Evolutionary conservation across 495 filamentous ascomycete genomes (phyloP), one percentile per base, ranked within the genome.

Genomic region (Penicillium antarcticum): DNA sequence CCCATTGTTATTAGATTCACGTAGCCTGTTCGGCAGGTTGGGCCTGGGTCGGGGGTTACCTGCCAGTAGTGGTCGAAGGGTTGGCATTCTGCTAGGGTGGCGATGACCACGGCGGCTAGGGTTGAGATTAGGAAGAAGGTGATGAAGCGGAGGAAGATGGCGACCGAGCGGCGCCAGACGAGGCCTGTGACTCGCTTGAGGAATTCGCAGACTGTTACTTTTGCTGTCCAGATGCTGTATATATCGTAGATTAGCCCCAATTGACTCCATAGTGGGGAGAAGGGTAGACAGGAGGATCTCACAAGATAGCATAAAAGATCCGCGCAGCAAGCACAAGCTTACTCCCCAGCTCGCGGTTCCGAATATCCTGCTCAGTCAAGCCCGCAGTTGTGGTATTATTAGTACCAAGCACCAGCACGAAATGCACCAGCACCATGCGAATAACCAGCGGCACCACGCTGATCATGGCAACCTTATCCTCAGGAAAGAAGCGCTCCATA

Each of bases 51-150:
- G 7, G 94, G 94, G 17, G 83, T 68, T 6, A 97, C 89, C 66
- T 96, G 91, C 91, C 90, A 97, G 73, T 95, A 92, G 64, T 91
- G 83, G 46, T 66, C 41, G 57, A 95, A 88, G 14, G 94, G 92
- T 29, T 83, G 85, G 65, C 94, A 98, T 72, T 97, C 92, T 35
- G 79, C 76, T 24, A 98, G 72, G 13, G 90, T 89, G 13, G 87
- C 82, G 54, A 96, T 83, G 26, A 96, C 69, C 10, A 92, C 85
- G 10, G 82, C 88, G 38, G 90, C 48, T 42, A 97, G 89, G 16
- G 94, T 96, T 9, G 79, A 70, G 31, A 78, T 67, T 1, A 98
- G 82, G 54, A 86, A 88, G 66, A 82, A 81, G 43, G 88, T 81
- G 51, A 97, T 86, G 48, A 80, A 74, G 46, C 79, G 70, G 7